Conservation (phyloP, 2,329 filamentous ascomycete species). For the Fusarium sterilihyphosum region DNA sequence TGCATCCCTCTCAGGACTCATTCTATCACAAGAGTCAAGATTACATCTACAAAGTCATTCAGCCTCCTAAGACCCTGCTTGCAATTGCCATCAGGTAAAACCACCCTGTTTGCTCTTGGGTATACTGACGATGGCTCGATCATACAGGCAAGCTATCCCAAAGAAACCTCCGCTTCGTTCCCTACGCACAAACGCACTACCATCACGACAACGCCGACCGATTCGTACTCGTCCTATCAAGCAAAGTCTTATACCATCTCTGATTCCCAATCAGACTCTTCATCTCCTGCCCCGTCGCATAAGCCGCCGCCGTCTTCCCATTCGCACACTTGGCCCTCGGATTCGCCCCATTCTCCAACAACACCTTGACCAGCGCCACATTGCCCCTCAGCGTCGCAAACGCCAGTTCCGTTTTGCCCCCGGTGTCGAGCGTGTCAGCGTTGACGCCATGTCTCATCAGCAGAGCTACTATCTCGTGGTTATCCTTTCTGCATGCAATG, state of each 20-base stretch:
- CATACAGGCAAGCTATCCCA: fast-evolving
- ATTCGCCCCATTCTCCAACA: neutral
- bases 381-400: neutral
- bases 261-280: neutral
- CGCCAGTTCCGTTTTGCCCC: neutral
- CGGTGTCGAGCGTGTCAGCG: fast-evolving
- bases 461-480: neutral
- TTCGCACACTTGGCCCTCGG: slow-evolving; percentile 1
- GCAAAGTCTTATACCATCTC: neutral
- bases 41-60: neutral
- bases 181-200: fast-evolving
- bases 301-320: slow-evolving; percentile 1
- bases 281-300: neutral
- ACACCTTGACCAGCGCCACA: neutral
- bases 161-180: neutral
- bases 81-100: neutral
- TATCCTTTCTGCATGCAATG: neutral
- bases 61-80: neutral
- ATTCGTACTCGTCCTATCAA: neutral
- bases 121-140: neutral
- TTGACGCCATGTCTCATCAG: neutral
- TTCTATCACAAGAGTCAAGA: neutral
- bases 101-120: fast-evolving
- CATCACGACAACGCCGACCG: neutral
- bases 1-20: fast-evolving